A percentile compares a stretch with the other conserved stretches of the same genome.
Evolutionary conservation across 1,139 yeast genomes (phyloP).

Genomic region (Lodderomyces beijingensis): DNA sequence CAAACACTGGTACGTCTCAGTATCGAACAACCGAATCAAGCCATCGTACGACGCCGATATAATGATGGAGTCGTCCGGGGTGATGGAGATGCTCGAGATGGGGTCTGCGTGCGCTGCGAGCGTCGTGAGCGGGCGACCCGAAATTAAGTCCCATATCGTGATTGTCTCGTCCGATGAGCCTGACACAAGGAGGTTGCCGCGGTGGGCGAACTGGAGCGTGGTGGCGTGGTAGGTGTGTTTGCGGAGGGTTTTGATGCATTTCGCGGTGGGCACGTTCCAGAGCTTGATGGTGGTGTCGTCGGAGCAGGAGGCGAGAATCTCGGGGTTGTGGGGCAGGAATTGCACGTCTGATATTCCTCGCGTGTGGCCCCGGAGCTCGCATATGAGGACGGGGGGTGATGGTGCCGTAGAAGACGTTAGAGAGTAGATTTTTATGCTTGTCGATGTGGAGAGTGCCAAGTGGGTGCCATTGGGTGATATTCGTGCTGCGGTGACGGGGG

Average conservation of each 20-base stretch:
- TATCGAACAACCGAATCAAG: slow-evolving; percentile 79
- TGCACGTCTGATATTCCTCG: slow-evolving; percentile 66
- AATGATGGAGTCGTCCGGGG: slow-evolving; percentile 77
- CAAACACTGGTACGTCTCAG: slow-evolving; percentile 85
- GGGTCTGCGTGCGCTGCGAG: slow-evolving; percentile 95
- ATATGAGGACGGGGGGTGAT: slow-evolving; percentile 21
- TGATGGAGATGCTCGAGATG: slow-evolving; percentile 66
- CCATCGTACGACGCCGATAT: slow-evolving; percentile 93
- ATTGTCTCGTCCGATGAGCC: slow-evolving; percentile 92
- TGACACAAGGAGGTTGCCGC: slow-evolving; percentile 75
- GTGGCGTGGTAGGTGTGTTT: slow-evolving; percentile 89
- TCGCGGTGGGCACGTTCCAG: slow-evolving; percentile 37
- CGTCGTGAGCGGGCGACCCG: slow-evolving; percentile 70
- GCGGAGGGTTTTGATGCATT: slow-evolving; percentile 54
- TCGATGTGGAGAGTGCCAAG: slow-evolving; percentile 54
- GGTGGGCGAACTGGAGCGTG: slow-evolving; percentile 61
- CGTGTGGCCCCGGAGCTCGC: slow-evolving; percentile 56
- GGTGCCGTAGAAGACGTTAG: no score
- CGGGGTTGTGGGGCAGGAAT: slow-evolving; percentile 72
- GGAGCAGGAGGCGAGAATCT: slow-evolving; percentile 74
- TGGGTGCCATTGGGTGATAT: slow-evolving; percentile 61
- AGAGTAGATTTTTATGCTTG: slow-evolving; percentile 22
- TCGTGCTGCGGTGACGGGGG: slow-evolving; percentile 11
- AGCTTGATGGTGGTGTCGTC: slow-evolving; percentile 81
- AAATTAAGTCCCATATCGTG: slow-evolving; percentile 79